A percentile compares a stretch with the other conserved stretches of the same genome.
These are phyloP conservation scores for Lathyrus tuberosus DNA, from an alignment of 306 rosid genomes.

Conservation along the genomic window DNA sequence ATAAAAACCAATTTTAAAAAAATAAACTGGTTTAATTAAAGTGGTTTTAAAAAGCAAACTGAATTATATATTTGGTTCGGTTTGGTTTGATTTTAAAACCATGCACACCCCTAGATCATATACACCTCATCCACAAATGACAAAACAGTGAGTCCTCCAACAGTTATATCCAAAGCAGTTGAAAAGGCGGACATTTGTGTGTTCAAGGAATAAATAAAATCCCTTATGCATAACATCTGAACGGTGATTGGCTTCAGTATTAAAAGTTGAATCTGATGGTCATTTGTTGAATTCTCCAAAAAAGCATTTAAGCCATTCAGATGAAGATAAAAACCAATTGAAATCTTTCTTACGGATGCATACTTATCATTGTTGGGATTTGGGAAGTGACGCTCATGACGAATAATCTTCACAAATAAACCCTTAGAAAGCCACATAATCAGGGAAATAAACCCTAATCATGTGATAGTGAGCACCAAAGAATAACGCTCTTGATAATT, in stretches of 20 bases:
- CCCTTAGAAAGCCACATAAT: too few relatives aligned
- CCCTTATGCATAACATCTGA: slow-evolving; percentile 67
- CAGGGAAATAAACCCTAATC: too few relatives aligned
- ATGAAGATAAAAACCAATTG: slow-evolving; percentile 57
- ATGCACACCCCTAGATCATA: too few relatives aligned
- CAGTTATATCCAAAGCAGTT: slow-evolving; percentile 53
- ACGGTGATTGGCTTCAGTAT: slow-evolving; percentile 59
- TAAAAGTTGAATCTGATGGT: slow-evolving; percentile 58
- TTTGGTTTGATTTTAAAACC: too few relatives aligned
- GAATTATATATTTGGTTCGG: too few relatives aligned
- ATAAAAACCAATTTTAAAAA: too few relatives aligned
- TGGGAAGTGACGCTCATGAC: too few relatives aligned
- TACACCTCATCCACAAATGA: slow-evolving; percentile 75
- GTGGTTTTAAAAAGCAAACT: too few relatives aligned
- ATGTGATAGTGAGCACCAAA: too few relatives aligned
- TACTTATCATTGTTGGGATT: slow-evolving; percentile 58
- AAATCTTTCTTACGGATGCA: slow-evolving; percentile 54
- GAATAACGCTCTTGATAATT: too few relatives aligned
- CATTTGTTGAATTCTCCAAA: slow-evolving; percentile 52
- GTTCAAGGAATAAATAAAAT: slow-evolving; percentile 67
- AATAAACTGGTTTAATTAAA: too few relatives aligned
- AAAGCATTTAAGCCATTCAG: slow-evolving; percentile 65
- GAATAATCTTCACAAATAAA: too few relatives aligned
- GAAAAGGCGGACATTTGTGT: slow-evolving; percentile 56
- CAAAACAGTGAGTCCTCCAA: slow-evolving; percentile 66